A percentile compares a stretch with the other conserved stretches of the same genome.
Evolutionary conservation across 177 flowering plant species (phyloP).

Genomic region (Vitis hybrid): DNA sequence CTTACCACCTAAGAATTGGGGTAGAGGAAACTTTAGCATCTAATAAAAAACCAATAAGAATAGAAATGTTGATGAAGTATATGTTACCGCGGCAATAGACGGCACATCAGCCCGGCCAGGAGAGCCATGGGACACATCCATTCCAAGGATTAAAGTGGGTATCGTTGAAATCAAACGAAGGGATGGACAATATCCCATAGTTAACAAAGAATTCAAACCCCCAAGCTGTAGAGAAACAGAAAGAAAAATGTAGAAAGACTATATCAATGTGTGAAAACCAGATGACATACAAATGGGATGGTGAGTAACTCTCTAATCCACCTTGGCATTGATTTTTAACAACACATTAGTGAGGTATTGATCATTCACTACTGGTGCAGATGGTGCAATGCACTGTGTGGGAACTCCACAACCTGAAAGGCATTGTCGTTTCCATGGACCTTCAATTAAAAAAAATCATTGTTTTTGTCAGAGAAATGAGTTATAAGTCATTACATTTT

Average conservation of each 20-base stretch:
- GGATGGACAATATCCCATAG: constrained; percentile 35
- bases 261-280: too few relatives aligned
- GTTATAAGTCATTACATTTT: too few relatives aligned
- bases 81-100: constrained; percentile 54
- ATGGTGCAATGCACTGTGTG: constrained; percentile 71
- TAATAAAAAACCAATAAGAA: too few relatives aligned
- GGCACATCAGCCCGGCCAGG: constrained; percentile 79
- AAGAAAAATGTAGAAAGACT: neutral
- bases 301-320: constrained; percentile 8
- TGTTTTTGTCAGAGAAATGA: too few relatives aligned
- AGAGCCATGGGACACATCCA: constrained; percentile 87
- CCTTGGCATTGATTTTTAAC: constrained; percentile 75
- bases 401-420: constrained; percentile 3
- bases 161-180: constrained; percentile 49
- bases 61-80: too few relatives aligned
- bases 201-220: constrained; percentile 58
- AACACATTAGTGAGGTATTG: constrained; percentile 71
- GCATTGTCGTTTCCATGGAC: neutral
- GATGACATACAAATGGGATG: too few relatives aligned
- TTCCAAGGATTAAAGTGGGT: constrained; percentile 73
- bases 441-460: neutral
- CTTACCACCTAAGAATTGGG: constrained; percentile 41
- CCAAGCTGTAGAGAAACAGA: constrained; percentile 49
- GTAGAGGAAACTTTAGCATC: too few relatives aligned
- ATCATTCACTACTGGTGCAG: constrained; percentile 40